Evolutionary conservation across 495 filamentous ascomycete genomes (phyloP), one percentile per base, ranked within the genome.

Genomic region (Aspergillus nanangensis): DNA sequence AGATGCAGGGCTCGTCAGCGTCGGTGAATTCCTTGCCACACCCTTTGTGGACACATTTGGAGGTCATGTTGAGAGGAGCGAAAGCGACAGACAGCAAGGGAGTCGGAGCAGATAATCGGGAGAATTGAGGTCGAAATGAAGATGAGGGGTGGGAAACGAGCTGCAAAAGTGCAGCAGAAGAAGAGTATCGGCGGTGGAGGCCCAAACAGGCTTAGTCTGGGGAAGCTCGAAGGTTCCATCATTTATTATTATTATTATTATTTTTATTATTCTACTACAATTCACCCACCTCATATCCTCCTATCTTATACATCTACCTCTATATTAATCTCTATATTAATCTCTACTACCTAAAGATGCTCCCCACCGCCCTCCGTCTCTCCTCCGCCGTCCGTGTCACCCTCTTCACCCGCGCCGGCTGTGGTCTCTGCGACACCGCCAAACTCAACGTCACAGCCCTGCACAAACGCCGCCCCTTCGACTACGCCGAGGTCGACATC

Each of bases 1-100:
- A 96, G 50, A 81, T 71, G 63, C 93, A 99, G 45, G 83, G 75
- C 63, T 96, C 94, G 34, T 91, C 80, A 4, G 81, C 67, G 64
- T 97, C 86, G 39, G 81, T 81, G 69, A 89, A 98, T 21, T 71
- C 62, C 75, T 96, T 99, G 57, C 85, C 88, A 66, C 93, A 98
- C 54, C 90, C 87, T 67, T 95, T 92, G 69, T 96, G 94, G 41
- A 95, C 87, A 64, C 93, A 98, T 72, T 94, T 96, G 57, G 85
- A 80, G 25, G 87, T 75, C 88, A 94, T 96, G 36, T 24, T 66
- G 35, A 39, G 22, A 20, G 34, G 35, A 15, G 2, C 10, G 35
- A 25, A 39, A 37, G 18, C 4, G 47, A 31, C 3, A 25, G 41
- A 47, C 29, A 39, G 27, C 32, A 27, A 18, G 27, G 40, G 37